A percentile compares a stretch with the other conserved stretches of the same genome.
phyloP scores from a whole-genome alignment of 306 rosid genomes.

The Rosa chinensis region DNA sequence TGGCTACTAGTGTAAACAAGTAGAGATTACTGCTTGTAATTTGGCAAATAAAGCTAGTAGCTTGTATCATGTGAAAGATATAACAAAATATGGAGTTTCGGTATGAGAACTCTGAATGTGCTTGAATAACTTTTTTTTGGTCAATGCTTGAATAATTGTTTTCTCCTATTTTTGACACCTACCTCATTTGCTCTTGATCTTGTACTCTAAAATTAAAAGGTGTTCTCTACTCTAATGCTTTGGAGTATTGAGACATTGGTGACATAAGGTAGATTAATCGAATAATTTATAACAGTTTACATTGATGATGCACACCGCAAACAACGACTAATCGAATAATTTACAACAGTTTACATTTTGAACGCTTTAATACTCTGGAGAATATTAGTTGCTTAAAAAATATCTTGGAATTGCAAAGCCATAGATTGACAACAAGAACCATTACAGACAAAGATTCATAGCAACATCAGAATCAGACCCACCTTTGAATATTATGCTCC shows the following conservation, averaged over 20 bases:
- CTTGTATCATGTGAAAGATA: neutral
- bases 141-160: neutral
- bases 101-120: neutral
- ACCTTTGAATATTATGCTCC: constrained; percentile 13
- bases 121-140: too few relatives aligned
- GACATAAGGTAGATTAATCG: neutral
- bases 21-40: constrained; percentile 27
- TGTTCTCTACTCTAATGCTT: too few relatives aligned
- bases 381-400: neutral
- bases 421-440: neutral
- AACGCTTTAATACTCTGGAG: too few relatives aligned
- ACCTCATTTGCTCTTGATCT: neutral
- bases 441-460: constrained; percentile 3
- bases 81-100: constrained; percentile 8
- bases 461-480: constrained; percentile 10
- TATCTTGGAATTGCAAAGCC: neutral
- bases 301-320: too few relatives aligned
- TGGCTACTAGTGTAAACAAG: constrained; percentile 20
- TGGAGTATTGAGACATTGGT: neutral
- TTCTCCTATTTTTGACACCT: neutral
- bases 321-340: too few relatives aligned
- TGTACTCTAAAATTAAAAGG: neutral
- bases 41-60: constrained; percentile 39
- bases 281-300: neutral
- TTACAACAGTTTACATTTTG: too few relatives aligned